These are phyloP conservation scores for Fraxinus dipetala DNA, from an alignment of 305 asterid genomes.

Conservation along the genomic window DNA sequence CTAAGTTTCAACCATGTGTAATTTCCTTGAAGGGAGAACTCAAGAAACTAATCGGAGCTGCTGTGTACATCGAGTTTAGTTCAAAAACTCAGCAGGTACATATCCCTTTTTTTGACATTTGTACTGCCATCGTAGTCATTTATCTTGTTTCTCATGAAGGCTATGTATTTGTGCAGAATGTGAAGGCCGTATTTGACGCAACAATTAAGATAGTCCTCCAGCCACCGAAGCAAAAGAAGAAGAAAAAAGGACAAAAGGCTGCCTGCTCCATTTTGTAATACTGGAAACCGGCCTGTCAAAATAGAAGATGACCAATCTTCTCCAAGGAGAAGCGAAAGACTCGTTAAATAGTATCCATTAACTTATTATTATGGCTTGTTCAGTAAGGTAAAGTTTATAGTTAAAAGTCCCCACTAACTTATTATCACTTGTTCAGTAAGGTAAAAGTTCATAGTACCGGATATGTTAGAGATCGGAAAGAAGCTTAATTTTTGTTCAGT, in stretches of 20 bases:
- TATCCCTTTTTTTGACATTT: background rate
- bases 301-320: background rate
- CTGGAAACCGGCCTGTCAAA: background rate
- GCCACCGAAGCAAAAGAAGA: constrained; percentile 61
- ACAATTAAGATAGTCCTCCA: constrained; percentile 61
- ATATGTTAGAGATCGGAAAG: too few species aligned
- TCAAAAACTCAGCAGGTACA: constrained; percentile 63
- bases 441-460: too few species aligned
- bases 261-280: constrained; percentile 49
- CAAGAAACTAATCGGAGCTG: constrained; percentile 31
- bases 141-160: background rate
- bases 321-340: too few species aligned
- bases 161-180: constrained; percentile 38
- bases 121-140: background rate
- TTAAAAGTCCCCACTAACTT: constrained; percentile 2
- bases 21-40: constrained; percentile 50
- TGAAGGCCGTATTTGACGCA: constrained; percentile 60
- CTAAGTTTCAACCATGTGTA: background rate
- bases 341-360: too few species aligned
- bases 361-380: too few species aligned
- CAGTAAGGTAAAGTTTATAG: too few species aligned
- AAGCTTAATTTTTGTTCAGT: too few species aligned
- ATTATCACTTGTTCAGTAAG: background rate
- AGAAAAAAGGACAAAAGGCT: constrained; percentile 32
- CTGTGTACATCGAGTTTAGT: constrained; percentile 46